phyloP scores from a whole-genome alignment of 1,284 basidiomycete species.

The Tetrapyrgos nigripes region DNA sequence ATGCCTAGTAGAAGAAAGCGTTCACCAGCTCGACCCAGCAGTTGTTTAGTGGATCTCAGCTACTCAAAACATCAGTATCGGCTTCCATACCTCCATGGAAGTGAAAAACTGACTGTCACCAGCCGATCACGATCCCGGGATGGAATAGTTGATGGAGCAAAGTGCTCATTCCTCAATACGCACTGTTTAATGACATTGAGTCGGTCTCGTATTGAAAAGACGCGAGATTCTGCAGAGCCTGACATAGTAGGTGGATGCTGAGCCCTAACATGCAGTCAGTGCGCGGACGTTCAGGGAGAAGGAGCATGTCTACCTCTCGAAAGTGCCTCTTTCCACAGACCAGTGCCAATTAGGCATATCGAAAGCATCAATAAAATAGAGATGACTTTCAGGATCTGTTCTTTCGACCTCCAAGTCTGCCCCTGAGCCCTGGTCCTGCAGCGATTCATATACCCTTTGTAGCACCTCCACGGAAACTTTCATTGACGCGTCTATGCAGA shows the following conservation, averaged over 20 bases:
- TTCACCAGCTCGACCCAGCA: conserved; percentile 90
- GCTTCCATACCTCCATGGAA: conserved; percentile 3
- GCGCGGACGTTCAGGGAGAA: conserved; percentile 3
- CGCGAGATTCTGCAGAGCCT: conserved; percentile 81
- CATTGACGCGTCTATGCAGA: conserved; percentile 71
- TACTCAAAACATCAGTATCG: conserved; percentile 35
- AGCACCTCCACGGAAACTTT: conserved; percentile 79
- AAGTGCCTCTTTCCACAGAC: conserved; percentile 84
- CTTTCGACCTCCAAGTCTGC: conserved; percentile 63
- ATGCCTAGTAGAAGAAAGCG: conserved; percentile 95
- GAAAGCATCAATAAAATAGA: conserved; percentile 89
- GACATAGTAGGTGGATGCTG: conserved; percentile 66
- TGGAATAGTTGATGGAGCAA: conserved; percentile 91
- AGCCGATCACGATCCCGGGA: conserved; percentile 86
- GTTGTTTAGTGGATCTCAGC: conserved; percentile 96
- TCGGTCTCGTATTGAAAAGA: conserved; percentile 80
- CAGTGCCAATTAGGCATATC: conserved; percentile 95
- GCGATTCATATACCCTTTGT: conserved; percentile 80
- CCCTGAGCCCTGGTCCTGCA: conserved; percentile 76
- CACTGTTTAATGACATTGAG: conserved; percentile 90
- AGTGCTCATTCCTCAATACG: conserved; percentile 93
- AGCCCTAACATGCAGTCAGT: conserved; percentile 41
- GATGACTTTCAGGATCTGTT: conserved; percentile 85
- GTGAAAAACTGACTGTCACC: conserved; percentile 76
- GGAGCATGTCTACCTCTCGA: conserved; percentile 70